These are phyloP conservation scores for Metschnikowia aberdeeniae DNA, from an alignment of 805 yeast species.

Conservation along the genomic window DNA sequence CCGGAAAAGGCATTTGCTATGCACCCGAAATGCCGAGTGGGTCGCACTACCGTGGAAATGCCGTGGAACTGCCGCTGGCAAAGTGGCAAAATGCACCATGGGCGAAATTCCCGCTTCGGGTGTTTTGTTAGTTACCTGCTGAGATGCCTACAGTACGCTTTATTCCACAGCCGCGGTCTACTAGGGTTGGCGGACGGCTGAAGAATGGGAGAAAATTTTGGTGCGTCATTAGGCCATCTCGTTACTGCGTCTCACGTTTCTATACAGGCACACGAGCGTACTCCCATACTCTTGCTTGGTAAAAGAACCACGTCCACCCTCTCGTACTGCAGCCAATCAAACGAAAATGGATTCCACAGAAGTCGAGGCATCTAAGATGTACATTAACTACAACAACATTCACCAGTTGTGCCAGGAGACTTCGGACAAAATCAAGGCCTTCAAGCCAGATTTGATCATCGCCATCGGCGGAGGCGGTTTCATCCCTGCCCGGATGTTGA, in stretches of 20 bases:
- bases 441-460: conserved; percentile 51
- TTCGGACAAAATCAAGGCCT: conserved; percentile 47
- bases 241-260: conserved; percentile 2
- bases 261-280: conserved; percentile 7
- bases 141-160: no score
- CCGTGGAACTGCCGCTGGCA: neutral
- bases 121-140: no score
- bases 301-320: neutral
- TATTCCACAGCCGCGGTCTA: neutral
- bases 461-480: conserved; percentile 99
- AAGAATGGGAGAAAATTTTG: neutral
- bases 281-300: neutral
- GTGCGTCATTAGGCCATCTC: conserved; percentile 4
- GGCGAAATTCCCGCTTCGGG: no score
- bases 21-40: neutral
- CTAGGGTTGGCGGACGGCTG: neutral
- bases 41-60: neutral
- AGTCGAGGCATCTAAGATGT: conserved; percentile 27
- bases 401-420: conserved; percentile 78
- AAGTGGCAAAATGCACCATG: neutral
- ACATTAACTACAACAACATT: conserved; percentile 73
- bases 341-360: conserved; percentile 18
- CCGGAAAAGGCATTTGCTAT: neutral
- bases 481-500: conserved; percentile 93
- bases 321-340: neutral